phyloP scores from a whole-genome alignment of 2,329 filamentous ascomycete species.

The Phialophora expanda region DNA sequence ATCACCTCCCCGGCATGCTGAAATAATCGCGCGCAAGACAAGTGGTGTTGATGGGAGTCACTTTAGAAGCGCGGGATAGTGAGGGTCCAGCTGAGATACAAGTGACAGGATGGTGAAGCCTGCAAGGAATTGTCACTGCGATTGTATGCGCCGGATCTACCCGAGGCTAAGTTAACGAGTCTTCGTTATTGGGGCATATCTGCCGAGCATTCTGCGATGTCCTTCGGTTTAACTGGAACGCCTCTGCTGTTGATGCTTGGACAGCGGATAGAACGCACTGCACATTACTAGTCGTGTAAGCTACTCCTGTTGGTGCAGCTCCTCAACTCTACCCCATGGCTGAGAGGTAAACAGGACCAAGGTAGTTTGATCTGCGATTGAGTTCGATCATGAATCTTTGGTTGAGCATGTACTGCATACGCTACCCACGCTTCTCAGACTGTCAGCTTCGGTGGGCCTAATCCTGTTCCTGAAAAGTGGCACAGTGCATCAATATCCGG shows the following conservation, averaged over 20 bases:
- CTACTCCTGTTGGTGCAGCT: background rate
- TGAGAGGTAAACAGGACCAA: background rate
- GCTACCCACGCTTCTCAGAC: background rate
- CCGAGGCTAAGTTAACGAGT: background rate
- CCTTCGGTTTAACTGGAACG: background rate
- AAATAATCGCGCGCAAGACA: background rate
- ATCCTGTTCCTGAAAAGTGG: conserved; percentile 12
- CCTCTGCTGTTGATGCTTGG: background rate
- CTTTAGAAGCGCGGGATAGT: background rate
- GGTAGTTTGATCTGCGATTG: background rate
- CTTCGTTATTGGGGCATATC: background rate
- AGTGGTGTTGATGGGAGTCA: background rate
- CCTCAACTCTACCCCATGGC: too few species aligned
- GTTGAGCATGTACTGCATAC: background rate
- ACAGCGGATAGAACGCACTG: background rate
- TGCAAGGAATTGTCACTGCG: background rate
- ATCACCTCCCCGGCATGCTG: background rate
- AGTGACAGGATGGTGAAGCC: background rate
- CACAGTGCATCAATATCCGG: background rate
- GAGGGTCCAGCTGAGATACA: background rate
- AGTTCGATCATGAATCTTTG: background rate
- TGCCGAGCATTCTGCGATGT: background rate
- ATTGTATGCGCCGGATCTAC: conserved; percentile 1
- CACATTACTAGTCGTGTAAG: background rate
- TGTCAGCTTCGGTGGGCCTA: conserved; percentile 8